Evolutionary conservation across 2,329 filamentous ascomycete genomes (phyloP).

Genomic region (Bipolaris oryzae): DNA sequence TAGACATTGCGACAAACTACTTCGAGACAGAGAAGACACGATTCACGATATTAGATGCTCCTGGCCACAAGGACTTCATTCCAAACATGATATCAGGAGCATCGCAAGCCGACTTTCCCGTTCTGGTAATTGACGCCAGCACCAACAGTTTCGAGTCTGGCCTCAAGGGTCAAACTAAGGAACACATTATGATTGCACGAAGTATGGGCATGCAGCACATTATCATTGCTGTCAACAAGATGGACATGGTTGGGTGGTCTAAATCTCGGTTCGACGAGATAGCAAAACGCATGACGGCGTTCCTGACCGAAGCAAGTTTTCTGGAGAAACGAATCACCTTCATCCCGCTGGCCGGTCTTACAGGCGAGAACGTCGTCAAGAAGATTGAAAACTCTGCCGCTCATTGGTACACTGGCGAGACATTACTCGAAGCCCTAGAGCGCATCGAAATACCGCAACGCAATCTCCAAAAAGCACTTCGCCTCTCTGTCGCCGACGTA

Average conservation of each 20-base stretch:
- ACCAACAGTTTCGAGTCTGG: conserved; percentile 93
- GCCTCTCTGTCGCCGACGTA: conserved; percentile 86
- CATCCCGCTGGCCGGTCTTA: conserved; percentile 86
- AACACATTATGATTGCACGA: conserved; percentile 86
- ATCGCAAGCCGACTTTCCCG: conserved; percentile 92
- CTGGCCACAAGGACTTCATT: conserved; percentile 93
- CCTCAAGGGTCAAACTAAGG: conserved; percentile 88
- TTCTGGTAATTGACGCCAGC: conserved; percentile 90
- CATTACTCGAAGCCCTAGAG: conserved; percentile 84
- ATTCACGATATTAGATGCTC: conserved; percentile 95
- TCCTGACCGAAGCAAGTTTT: conserved; percentile 83
- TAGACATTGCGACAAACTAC: conserved; percentile 93
- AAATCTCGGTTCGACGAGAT: conserved; percentile 85
- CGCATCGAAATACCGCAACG: conserved; percentile 74
- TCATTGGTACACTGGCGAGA: conserved; percentile 81
- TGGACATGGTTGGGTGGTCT: conserved; percentile 86
- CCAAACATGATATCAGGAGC: conserved; percentile 99
- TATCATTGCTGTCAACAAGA: conserved; percentile 93
- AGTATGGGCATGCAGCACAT: conserved; percentile 89
- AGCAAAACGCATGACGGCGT: conserved; percentile 78
- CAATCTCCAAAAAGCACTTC: conserved; percentile 76
- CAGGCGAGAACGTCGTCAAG: conserved; percentile 81
- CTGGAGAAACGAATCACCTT: conserved; percentile 80
- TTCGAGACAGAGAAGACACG: conserved; percentile 87
- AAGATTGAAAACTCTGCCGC: conserved; percentile 58